These are phyloP conservation scores for Ocimum tenuiflorum DNA, from an alignment of 257 asterid species.

Conservation along the genomic window DNA sequence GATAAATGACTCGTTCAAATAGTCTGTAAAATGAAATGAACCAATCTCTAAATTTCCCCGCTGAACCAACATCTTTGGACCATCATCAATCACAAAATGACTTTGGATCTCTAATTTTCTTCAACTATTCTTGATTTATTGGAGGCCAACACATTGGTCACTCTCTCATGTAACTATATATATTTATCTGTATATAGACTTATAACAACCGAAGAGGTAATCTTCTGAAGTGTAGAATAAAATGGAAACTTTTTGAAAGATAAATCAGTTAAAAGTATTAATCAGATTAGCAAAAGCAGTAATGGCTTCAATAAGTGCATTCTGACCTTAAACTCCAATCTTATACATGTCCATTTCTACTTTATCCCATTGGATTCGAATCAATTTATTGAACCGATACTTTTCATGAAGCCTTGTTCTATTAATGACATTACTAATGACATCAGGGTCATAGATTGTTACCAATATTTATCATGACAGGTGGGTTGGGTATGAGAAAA, in stretches of 20 bases:
- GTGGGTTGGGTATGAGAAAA: not conserved
- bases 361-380: no score
- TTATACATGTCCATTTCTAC: no score
- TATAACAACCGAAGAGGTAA: not conserved
- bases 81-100: not conserved
- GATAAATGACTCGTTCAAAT: not conserved
- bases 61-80: not conserved
- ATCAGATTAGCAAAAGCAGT: not conserved
- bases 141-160: not conserved
- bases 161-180: not conserved
- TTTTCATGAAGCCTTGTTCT: not conserved
- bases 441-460: not conserved
- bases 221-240: not conserved
- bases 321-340: not conserved
- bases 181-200: no score
- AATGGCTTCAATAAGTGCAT: not conserved
- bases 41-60: not conserved
- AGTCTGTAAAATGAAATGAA: not conserved
- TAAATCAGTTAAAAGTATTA: not conserved
- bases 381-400: not conserved
- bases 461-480: slow-evolving; percentile 9
- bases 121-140: not conserved
- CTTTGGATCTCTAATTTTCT: not conserved
- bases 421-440: slow-evolving; percentile 8
- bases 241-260: not conserved